These are phyloP conservation scores for Suillus weaverae DNA, from an alignment of 768 basidiomycete genomes.

Conservation along the genomic window DNA sequence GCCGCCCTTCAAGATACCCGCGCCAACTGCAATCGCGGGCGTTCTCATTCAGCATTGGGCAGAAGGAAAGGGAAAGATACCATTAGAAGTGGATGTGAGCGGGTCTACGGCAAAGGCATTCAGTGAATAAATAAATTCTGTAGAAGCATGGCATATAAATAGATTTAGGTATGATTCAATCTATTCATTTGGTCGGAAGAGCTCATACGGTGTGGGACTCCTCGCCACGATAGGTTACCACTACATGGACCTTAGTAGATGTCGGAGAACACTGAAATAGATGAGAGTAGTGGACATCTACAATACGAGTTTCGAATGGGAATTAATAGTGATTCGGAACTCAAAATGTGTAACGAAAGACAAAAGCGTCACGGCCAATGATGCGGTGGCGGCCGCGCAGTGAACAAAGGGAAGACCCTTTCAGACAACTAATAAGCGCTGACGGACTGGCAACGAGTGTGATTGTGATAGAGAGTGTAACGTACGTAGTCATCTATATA, in stretches of 20 bases:
- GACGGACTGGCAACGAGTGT: not conserved
- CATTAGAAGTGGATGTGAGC: not conserved
- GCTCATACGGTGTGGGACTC: not conserved
- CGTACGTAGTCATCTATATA: not conserved
- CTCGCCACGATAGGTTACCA: not conserved
- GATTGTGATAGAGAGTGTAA: not conserved
- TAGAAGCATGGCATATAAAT: constrained; percentile 37
- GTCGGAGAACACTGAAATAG: not conserved
- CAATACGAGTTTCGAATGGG: not conserved
- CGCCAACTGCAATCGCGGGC: constrained; percentile 78
- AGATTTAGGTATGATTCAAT: not conserved
- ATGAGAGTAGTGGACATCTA: not conserved
- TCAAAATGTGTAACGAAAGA: not conserved
- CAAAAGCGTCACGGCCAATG: not conserved
- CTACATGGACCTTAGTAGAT: too few relatives aligned
- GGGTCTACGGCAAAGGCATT: constrained; percentile 7
- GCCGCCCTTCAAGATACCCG: constrained; percentile 72
- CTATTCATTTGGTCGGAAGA: not conserved
- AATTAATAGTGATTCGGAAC: not conserved
- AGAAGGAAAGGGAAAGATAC: constrained; percentile 45
- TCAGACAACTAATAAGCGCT: not conserved
- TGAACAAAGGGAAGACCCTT: not conserved
- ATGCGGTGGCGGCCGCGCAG: not conserved
- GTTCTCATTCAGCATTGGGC: constrained; percentile 83
- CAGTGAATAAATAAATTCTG: constrained; percentile 11